Conservation (phyloP, 495 filamentous ascomycete species). For the Geoglossum glabrum region DNA sequence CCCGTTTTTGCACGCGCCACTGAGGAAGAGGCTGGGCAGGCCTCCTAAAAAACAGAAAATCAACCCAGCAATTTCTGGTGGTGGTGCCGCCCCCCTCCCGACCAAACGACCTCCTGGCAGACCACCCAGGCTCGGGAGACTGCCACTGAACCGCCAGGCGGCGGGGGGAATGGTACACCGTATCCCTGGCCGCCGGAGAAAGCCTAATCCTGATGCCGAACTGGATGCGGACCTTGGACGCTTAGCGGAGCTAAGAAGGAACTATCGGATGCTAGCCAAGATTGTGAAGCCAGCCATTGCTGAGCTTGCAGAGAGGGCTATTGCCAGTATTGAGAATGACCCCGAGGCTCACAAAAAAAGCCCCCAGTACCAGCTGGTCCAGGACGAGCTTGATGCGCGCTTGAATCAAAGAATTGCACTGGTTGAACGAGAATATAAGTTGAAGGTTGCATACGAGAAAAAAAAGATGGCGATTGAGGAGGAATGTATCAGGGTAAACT, state of each 20-base stretch:
- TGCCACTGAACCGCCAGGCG: neutral
- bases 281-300: neutral
- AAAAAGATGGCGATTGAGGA: neutral
- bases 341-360: neutral
- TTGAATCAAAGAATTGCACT: neutral
- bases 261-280: neutral
- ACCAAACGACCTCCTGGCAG: neutral
- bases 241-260: neutral
- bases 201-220: neutral
- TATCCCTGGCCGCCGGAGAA: conserved; percentile 1
- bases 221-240: neutral
- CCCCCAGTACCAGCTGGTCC: neutral
- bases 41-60: neutral
- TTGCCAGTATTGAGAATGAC: neutral
- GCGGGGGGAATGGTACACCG: neutral
- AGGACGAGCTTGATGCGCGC: conserved; percentile 1
- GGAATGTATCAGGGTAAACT: neutral
- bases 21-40: neutral
- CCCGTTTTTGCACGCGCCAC: neutral
- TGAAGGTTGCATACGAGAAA: conserved; percentile 1
- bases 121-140: conserved; percentile 1
- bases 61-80: neutral
- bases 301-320: neutral
- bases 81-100: neutral
- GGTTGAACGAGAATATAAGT: conserved; percentile 1